Conservation (phyloP, 331 rosid genomes). For the Quercus lobata region DNA sequence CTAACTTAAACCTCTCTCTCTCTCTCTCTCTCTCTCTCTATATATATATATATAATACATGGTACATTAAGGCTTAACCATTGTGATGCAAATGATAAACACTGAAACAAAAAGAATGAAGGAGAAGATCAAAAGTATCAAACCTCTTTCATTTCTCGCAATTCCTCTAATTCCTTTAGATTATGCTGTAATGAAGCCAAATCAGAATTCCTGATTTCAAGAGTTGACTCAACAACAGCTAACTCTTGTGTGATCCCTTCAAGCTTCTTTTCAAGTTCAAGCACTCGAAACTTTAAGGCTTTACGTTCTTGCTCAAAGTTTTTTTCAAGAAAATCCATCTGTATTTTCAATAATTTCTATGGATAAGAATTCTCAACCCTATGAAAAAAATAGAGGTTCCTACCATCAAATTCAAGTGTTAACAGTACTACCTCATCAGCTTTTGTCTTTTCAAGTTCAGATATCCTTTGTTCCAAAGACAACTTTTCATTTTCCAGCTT, state of each 20-base stretch:
- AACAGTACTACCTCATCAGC: constrained; percentile 56
- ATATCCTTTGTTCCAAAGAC: constrained; percentile 49
- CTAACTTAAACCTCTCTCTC: too few species aligned
- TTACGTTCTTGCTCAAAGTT: constrained; percentile 61
- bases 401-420: constrained; percentile 4
- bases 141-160: constrained; percentile 99
- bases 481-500: constrained; percentile 56
- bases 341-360: constrained; percentile 33
- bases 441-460: constrained; percentile 54
- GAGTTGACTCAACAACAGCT: constrained; percentile 49
- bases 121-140: background rate
- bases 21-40: too few species aligned
- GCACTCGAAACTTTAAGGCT: constrained; percentile 42
- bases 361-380: constrained; percentile 1
- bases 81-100: background rate
- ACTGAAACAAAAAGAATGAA: background rate
- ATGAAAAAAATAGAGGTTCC: constrained; percentile 4
- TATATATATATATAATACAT: background rate
- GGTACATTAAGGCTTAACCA: background rate
- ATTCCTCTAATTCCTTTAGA: constrained; percentile 78
- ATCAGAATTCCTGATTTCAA: constrained; percentile 59
- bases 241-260: constrained; percentile 48
- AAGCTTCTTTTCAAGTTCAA: constrained; percentile 65
- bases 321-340: constrained; percentile 50
- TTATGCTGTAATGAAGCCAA: constrained; percentile 55